phyloP scores from a whole-genome alignment of 495 filamentous ascomycete species.

The Xylaria scruposa region DNA sequence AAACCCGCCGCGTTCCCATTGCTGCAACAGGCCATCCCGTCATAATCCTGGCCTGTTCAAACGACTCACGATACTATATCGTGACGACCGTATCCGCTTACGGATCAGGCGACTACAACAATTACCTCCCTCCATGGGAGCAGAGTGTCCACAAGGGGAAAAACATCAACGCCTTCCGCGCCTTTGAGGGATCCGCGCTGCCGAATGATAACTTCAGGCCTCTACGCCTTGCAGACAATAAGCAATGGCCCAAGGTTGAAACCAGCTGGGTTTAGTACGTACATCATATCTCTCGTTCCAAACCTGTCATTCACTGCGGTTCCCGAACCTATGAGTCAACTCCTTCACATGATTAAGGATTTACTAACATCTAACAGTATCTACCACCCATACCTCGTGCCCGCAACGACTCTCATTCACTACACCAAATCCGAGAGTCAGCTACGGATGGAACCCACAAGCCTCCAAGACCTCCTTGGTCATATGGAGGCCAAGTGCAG shows the following conservation, averaged over 20 bases:
- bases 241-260: constrained; percentile 37
- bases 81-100: constrained; percentile 46
- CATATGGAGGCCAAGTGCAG: background rate
- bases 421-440: background rate
- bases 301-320: background rate
- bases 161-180: constrained; percentile 32
- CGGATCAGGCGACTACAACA: constrained; percentile 29
- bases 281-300: background rate
- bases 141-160: constrained; percentile 32
- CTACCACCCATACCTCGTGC: background rate
- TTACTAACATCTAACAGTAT: background rate
- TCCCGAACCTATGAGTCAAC: background rate
- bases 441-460: constrained; percentile 16
- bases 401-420: background rate
- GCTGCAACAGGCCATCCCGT: constrained; percentile 42
- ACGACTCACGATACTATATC: constrained; percentile 25
- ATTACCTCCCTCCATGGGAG: constrained; percentile 41
- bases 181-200: constrained; percentile 36
- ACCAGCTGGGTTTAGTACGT: constrained; percentile 41
- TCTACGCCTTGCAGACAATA: constrained; percentile 33
- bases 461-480: constrained; percentile 8
- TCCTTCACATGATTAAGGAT: background rate
- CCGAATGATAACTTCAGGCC: background rate
- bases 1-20: constrained; percentile 26
- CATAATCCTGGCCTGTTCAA: constrained; percentile 38